Evolutionary conservation across 2,329 filamentous ascomycete genomes (phyloP).

Genomic region (Pyrenophora teres): DNA sequence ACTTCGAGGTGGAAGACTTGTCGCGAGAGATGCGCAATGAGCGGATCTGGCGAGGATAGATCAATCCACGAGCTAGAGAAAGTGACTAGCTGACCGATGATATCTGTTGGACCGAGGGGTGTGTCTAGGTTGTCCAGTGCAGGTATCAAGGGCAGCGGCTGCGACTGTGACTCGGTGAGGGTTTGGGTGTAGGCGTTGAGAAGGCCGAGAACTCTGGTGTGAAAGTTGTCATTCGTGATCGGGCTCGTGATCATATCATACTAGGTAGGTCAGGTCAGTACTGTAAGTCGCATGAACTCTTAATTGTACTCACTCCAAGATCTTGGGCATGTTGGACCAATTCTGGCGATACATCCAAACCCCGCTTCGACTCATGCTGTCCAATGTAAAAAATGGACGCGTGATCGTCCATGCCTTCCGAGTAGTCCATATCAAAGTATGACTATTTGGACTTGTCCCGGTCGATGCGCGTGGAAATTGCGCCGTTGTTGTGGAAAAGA

Average conservation of each 20-base stretch:
- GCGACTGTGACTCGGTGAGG: conserved; percentile 50
- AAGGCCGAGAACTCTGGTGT: conserved; percentile 67
- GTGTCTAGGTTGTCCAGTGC: conserved; percentile 82
- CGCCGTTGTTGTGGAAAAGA: conserved; percentile 6
- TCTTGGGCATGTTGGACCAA: conserved; percentile 71
- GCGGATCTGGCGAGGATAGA: conserved; percentile 77
- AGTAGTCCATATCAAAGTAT: conserved; percentile 36
- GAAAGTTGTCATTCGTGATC: conserved; percentile 76
- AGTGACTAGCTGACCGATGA: conserved; percentile 74
- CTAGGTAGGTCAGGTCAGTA: conserved; percentile 56
- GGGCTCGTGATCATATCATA: conserved; percentile 80
- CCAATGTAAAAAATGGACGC: conserved; percentile 69
- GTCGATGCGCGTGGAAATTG: background rate
- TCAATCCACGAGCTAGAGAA: conserved; percentile 93
- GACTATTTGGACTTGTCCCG: background rate
- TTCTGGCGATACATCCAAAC: conserved; percentile 64
- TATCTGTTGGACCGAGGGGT: conserved; percentile 68
- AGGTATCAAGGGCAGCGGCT: conserved; percentile 54
- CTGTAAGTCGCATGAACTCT: background rate
- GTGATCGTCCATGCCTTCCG: conserved; percentile 41
- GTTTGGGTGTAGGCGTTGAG: conserved; percentile 60
- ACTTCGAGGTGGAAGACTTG: conserved; percentile 91
- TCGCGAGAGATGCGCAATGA: conserved; percentile 83
- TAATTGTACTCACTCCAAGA: conserved; percentile 61
- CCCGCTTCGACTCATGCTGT: conserved; percentile 71